Base-by-base conservation (phyloP, 345 rosid species). In the Citropsis articulata region DNA sequence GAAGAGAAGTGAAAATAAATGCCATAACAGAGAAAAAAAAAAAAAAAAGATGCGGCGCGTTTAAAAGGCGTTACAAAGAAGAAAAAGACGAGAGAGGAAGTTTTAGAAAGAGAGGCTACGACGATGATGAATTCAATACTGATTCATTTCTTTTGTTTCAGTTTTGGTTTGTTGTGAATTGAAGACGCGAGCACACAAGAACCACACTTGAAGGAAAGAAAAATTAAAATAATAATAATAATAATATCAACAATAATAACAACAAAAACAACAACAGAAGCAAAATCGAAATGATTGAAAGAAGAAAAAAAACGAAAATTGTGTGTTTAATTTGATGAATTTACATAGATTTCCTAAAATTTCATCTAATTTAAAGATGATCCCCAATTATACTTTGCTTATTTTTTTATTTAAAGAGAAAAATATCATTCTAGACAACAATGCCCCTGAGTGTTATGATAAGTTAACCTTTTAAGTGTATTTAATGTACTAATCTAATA, bases 1-100 rank as follows among this genome's bases (percentile, higher is more conserved):
- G 55, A 18, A 21, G 31, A 22, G 67, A 78, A 53, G 31, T 65
- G 66, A 66, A 77, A 69, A 40, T 75, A 76, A 79, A 82, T 71
- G 84, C 75, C 80, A 84, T 72, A 21, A 77, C 10, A 65, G 57
- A 57, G 63, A 55, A 33, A 38, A 22, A 31, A 19, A 38, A 25
- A 56, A 36, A 1, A 53, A 40, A 31, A n/a, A 25, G 30, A 53
- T 22, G 61, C 27, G 18, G 14, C 60, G 9, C 9, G 35, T n/a
- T 61, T 27, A 61, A 75, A 75, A 71, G 56, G 53, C 75, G 64
- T 31, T 42, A 33, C 33, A 63, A 38, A 10, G 45, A 56, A 78
- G n/a, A 64, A 38, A 45, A 14, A 57, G 69, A 69, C 24, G 36
- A 62, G 42, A 18, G 61, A 38, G 24, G 36, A 48, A 61, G 33